Evolutionary conservation across 2,329 filamentous ascomycete species (phyloP).

Genomic region (Pestalotiopsis sp.): DNA sequence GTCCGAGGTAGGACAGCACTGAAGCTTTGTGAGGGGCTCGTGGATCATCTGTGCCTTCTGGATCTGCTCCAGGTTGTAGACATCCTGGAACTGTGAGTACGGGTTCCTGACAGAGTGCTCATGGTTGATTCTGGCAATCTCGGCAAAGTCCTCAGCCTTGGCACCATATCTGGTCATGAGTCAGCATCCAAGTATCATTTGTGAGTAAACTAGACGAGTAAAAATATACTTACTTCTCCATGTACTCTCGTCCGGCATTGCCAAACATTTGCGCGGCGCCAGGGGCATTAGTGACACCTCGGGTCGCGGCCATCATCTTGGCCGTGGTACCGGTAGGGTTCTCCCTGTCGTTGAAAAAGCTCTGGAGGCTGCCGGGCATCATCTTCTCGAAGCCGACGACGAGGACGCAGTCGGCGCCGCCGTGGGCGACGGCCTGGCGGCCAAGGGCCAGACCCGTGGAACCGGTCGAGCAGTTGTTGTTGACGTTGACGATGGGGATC

Average conservation of each 20-base stretch:
- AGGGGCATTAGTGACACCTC: conserved; percentile 80
- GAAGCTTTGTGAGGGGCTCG: conserved; percentile 91
- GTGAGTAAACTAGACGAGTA: neutral
- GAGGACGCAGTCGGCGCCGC: conserved; percentile 83
- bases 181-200: conserved; percentile 15
- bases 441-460: conserved; percentile 87
- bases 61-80: conserved; percentile 87
- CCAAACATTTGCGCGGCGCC: conserved; percentile 93
- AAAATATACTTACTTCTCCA: conserved; percentile 71
- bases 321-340: conserved; percentile 75
- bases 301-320: conserved; percentile 81
- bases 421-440: conserved; percentile 76
- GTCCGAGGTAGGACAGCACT: conserved; percentile 96
- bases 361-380: conserved; percentile 85
- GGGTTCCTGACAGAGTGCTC: conserved; percentile 89
- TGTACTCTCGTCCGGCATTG: conserved; percentile 91
- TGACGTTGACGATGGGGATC: conserved; percentile 97
- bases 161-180: conserved; percentile 71
- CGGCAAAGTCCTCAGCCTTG: conserved; percentile 82
- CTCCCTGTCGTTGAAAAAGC: conserved; percentile 81
- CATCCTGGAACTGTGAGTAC: conserved; percentile 95
- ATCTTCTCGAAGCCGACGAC: conserved; percentile 99
- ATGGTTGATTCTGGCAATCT: conserved; percentile 93
- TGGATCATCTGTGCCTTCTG: conserved; percentile 76
- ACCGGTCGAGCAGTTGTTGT: conserved; percentile 99